Percentiles rank a stretch among this genome's conserved stretches.
Conservation (phyloP, 306 rosid species). For the Vigna radiata region DNA sequence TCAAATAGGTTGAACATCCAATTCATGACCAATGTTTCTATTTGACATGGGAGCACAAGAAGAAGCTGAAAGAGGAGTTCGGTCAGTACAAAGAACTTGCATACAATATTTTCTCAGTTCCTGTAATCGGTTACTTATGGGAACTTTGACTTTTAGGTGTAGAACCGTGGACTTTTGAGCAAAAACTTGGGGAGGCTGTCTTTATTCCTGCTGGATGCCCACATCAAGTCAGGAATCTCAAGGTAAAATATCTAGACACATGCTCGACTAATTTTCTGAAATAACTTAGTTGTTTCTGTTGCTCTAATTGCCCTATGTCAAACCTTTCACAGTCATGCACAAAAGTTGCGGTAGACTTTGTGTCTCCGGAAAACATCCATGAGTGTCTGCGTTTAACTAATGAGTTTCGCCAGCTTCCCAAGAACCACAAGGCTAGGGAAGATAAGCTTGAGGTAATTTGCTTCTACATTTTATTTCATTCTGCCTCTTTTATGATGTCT, state of each 20-base stretch:
- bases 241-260: constrained; percentile 50
- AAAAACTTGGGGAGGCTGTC: constrained; percentile 81
- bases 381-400: constrained; percentile 80
- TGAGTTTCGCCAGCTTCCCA: constrained; percentile 79
- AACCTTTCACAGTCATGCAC: constrained; percentile 72
- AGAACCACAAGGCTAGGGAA: constrained; percentile 78
- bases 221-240: constrained; percentile 89
- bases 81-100: constrained; percentile 55
- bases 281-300: constrained; percentile 11
- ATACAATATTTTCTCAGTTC: constrained; percentile 15
- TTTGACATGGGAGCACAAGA: constrained; percentile 73
- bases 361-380: constrained; percentile 74
- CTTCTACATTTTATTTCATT: constrained; percentile 23
- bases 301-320: constrained; percentile 19
- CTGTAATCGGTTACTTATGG: constrained; percentile 15
- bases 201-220: constrained; percentile 96
- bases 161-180: constrained; percentile 86
- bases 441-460: constrained; percentile 82
- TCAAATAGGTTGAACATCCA: constrained; percentile 68
- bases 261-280: neutral
- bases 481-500: constrained; percentile 2
- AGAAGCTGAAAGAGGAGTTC: constrained; percentile 73
- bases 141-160: constrained; percentile 54
- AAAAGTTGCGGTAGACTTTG: constrained; percentile 86
- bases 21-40: constrained; percentile 86